Evolutionary conservation across 805 yeast genomes (phyloP).

Genomic region (Metschnikowia hibisci): DNA sequence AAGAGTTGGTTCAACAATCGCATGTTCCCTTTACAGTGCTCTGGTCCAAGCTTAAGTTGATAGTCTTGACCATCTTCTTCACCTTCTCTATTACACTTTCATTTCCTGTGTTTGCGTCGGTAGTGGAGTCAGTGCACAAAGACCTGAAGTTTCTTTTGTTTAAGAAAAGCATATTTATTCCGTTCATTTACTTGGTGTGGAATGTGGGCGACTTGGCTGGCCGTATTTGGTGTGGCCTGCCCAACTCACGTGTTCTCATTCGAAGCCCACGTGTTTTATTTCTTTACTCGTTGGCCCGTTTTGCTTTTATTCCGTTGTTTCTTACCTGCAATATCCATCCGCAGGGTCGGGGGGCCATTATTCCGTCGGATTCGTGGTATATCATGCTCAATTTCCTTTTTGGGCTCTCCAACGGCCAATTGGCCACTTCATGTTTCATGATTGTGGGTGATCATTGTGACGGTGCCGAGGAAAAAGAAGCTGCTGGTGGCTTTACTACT

Average conservation of each 20-base stretch:
- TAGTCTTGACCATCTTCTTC: constrained; percentile 66
- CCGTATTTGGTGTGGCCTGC: constrained; percentile 59
- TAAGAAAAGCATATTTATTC: constrained; percentile 51
- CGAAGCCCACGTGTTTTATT: constrained; percentile 43
- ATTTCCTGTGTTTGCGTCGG: constrained; percentile 89
- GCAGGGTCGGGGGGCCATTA: constrained; percentile 27
- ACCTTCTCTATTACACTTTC: constrained; percentile 71
- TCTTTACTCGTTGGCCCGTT: constrained; percentile 51
- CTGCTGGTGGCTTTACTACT: constrained; percentile 92
- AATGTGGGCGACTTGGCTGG: constrained; percentile 85
- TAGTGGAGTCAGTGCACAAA: constrained; percentile 46
- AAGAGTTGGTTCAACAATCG: constrained; percentile 16
- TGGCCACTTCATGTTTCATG: constrained; percentile 77
- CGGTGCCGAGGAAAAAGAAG: constrained; percentile 68
- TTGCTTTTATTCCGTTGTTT: constrained; percentile 66
- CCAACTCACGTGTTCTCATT: constrained; percentile 28
- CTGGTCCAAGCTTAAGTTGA: constrained; percentile 58
- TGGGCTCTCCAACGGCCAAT: constrained; percentile 87
- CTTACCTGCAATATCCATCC: constrained; percentile 60
- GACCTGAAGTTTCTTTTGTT: constrained; percentile 37
- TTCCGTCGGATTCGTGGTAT: constrained; percentile 64
- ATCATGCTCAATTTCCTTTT: constrained; percentile 66
- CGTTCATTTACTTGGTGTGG: constrained; percentile 81
- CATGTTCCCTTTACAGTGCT: constrained; percentile 59
- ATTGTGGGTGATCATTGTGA: constrained; percentile 58